phyloP scores from a whole-genome alignment of 192 early-diverging fungal genomes.

The Spizellomyces sp. region DNA sequence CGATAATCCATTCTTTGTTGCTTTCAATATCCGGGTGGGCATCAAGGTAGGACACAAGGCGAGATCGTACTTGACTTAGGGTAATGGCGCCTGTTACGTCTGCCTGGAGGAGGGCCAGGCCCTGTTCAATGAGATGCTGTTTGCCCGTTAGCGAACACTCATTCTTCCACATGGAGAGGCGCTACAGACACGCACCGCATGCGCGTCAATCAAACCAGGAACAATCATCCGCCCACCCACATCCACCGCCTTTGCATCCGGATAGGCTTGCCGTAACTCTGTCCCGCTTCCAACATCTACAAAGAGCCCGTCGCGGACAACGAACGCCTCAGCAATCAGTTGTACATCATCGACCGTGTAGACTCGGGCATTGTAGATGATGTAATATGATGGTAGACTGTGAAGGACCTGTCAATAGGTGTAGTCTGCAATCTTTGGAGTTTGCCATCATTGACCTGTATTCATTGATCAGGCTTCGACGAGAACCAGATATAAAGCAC shows the following conservation, averaged over 20 bases:
- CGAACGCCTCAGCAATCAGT: conserved; percentile 40
- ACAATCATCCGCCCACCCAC: conserved; percentile 33
- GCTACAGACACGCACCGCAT: conserved; percentile 34
- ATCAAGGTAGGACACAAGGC: conserved; percentile 29
- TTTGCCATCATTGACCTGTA: not conserved
- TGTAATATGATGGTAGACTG: conserved; percentile 16
- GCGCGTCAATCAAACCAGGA: conserved; percentile 58
- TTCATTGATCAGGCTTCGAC: not conserved
- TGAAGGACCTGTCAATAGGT: not conserved
- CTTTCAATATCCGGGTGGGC: conserved; percentile 30
- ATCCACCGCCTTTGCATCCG: conserved; percentile 18
- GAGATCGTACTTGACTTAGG: conserved; percentile 14
- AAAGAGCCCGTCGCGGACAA: conserved; percentile 42
- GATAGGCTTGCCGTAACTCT: not conserved
- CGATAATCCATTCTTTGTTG: conserved; percentile 41
- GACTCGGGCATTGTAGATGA: conserved; percentile 45
- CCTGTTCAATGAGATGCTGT: conserved; percentile 49
- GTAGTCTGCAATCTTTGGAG: not conserved
- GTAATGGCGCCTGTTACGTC: conserved; percentile 28
- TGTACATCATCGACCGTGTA: conserved; percentile 40
- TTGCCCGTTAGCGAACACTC: not conserved
- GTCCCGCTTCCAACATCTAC: conserved; percentile 38
- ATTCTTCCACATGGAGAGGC: not conserved
- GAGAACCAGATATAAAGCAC: not conserved
- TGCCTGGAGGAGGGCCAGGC: conserved; percentile 31